Evolutionary conservation across 345 rosid species (phyloP), one percentile per base, ranked within the genome.

Genomic region (Adansonia digitata): DNA sequence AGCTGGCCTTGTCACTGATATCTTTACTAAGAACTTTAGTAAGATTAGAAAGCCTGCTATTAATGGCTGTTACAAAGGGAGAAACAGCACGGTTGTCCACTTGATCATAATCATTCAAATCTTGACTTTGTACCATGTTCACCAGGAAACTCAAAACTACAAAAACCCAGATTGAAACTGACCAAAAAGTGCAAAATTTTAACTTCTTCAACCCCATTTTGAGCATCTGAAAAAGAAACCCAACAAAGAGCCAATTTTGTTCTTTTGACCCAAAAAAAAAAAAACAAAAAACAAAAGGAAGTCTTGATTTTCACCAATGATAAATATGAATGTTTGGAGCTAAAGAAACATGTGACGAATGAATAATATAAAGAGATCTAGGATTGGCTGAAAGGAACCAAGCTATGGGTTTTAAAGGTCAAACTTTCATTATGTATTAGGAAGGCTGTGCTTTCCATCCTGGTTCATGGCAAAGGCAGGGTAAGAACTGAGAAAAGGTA

Each of bases 41-140:
- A 52, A 90, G 84, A 79, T 89, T 91, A 15, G 92, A 79, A 45
- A 94, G 76, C 55, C 75, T 81, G 49, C 75, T 76, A 55, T 88
- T 85, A 31, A 85, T 27, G 76, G 84, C 80, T 0, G 91, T 86
- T 22, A 82, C 9, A 9, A 84, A 71, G 0, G 89, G 90, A 73
- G 80, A 85, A 82, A 85, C 84, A 17, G 88, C 84, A 49, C 93
- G 91, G 74, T 90, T 85, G 63, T 77, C 60, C 48, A 84, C 27
- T 40, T 75, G 81, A 75, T 64, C 24, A 64, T 84, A 82, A 81
- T 88, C 89, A 13, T 80, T 81, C 70, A 81, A 56, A 82, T 85
- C 91, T 78, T 94, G 98, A 78, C 93, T 81, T 70, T 64, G 71
- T 26, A 78, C 85, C 39, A 67, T 53, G 46, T 49, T 73, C 22